These are phyloP conservation scores for Xylariomycetidae sp. DNA, from an alignment of 2,329 filamentous ascomycete genomes.

Conservation along the genomic window DNA sequence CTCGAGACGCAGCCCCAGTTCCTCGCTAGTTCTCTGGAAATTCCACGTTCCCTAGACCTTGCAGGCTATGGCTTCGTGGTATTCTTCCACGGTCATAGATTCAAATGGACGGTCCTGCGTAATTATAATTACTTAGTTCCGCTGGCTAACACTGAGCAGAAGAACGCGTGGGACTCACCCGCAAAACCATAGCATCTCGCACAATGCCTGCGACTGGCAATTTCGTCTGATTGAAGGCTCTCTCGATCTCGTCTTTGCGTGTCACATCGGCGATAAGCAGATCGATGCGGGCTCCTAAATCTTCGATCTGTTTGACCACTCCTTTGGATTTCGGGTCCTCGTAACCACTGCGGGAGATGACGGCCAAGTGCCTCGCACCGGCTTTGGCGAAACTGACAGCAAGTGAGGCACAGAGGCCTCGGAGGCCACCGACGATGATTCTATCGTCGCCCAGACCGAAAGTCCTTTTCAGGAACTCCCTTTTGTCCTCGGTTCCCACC, in stretches of 20 bases:
- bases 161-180: constrained; percentile 16
- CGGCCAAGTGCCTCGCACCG: constrained; percentile 27
- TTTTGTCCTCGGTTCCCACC: constrained; percentile 14
- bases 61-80: constrained; percentile 19
- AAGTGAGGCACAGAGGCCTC: constrained; percentile 30
- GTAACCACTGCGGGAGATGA: constrained; percentile 25
- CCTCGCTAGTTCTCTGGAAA: constrained; percentile 22
- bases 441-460: constrained; percentile 25
- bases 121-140: not conserved
- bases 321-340: constrained; percentile 22
- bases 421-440: constrained; percentile 33
- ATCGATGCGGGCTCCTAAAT: constrained; percentile 13
- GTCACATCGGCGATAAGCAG: constrained; percentile 14
- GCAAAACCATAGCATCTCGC: constrained; percentile 17
- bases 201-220: constrained; percentile 18
- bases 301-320: constrained; percentile 13
- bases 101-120: constrained; percentile 16
- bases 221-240: constrained; percentile 4
- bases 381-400: constrained; percentile 26
- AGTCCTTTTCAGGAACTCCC: constrained; percentile 18
- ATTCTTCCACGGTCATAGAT: constrained; percentile 27
- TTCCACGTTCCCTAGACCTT: constrained; percentile 36
- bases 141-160: constrained; percentile 1
- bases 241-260: constrained; percentile 6
- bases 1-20: constrained; percentile 19